Conservation (phyloP, 257 asterid species). For the Buddleja alternifolia region DNA sequence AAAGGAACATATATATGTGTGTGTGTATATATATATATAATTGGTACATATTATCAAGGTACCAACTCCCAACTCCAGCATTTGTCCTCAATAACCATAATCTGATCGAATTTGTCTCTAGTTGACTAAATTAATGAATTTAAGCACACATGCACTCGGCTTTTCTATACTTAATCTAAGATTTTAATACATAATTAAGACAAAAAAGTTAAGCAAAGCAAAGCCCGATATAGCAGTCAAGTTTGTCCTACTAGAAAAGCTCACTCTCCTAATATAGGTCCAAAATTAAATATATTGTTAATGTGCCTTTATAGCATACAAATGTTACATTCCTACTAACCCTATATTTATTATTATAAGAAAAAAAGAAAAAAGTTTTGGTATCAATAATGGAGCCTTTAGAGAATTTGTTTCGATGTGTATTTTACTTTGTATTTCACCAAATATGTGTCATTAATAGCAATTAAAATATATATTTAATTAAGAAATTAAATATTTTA, state of each 20-base stretch:
- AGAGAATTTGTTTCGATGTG: too few species aligned
- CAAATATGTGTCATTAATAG: too few species aligned
- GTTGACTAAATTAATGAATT: slow-evolving; percentile 21
- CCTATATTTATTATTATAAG: too few species aligned
- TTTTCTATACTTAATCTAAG: background rate
- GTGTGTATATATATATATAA: too few species aligned
- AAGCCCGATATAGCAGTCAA: slow-evolving; percentile 43
- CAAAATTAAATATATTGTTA: slow-evolving; percentile 18
- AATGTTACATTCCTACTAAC: slow-evolving; percentile 31
- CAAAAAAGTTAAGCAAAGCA: slow-evolving; percentile 25
- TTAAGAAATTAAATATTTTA: too few species aligned
- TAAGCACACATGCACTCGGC: slow-evolving; percentile 19
- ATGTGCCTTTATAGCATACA: slow-evolving; percentile 42
- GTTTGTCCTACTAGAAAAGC: slow-evolving; percentile 48
- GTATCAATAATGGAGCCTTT: slow-evolving; percentile 11
- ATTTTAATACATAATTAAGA: background rate
- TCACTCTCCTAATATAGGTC: slow-evolving; percentile 39
- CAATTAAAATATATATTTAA: too few species aligned
- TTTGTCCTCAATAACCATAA: slow-evolving; percentile 31
- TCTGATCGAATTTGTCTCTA: slow-evolving; percentile 36
- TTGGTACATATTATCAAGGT: too few species aligned
- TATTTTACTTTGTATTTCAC: too few species aligned
- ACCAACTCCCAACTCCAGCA: too few species aligned
- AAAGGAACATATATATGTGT: background rate
- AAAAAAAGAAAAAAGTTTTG: slow-evolving; percentile 13